Evolutionary conservation across 2,329 filamentous ascomycete genomes (phyloP).

Genomic region (Arthrinium phaeospermum): DNA sequence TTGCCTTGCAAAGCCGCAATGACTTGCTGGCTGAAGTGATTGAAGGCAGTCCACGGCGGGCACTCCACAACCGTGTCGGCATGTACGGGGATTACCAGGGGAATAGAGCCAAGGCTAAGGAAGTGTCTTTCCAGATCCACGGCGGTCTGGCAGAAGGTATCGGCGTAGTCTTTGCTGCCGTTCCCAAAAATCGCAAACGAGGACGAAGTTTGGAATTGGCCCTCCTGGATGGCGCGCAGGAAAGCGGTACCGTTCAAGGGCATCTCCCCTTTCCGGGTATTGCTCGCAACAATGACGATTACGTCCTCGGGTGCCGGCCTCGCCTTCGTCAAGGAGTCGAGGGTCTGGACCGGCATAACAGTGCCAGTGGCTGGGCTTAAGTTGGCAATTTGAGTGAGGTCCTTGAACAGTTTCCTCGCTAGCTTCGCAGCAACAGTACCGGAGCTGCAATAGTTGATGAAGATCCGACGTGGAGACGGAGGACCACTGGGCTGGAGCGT

Average conservation of each 20-base stretch:
- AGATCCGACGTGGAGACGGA: not conserved
- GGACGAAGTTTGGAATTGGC: not conserved
- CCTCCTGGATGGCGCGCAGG: not conserved
- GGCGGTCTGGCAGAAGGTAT: constrained; percentile 20
- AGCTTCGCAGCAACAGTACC: constrained; percentile 30
- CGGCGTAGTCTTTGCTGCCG: constrained; percentile 16
- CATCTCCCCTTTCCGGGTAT: constrained; percentile 14
- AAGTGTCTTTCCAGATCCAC: constrained; percentile 5
- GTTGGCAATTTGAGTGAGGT: constrained; percentile 15
- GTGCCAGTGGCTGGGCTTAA: not conserved
- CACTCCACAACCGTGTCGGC: constrained; percentile 13
- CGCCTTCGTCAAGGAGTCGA: constrained; percentile 6
- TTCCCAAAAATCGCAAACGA: constrained; percentile 19
- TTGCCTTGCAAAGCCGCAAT: not conserved
- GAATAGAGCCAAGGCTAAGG: not conserved
- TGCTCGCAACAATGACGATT: constrained; percentile 5
- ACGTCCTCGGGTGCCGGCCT: constrained; percentile 2
- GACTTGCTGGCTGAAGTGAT: constrained; percentile 11
- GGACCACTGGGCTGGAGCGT: not conserved
- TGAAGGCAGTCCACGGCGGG: constrained; percentile 17
- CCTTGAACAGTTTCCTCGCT: constrained; percentile 25
- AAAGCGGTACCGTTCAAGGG: constrained; percentile 8
- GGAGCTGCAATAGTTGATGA: constrained; percentile 31
- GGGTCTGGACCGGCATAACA: constrained; percentile 16
- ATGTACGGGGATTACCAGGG: not conserved